These are phyloP conservation scores for Aspergillus glaucus DNA, from an alignment of 2,329 filamentous ascomycete species.

Conservation along the genomic window DNA sequence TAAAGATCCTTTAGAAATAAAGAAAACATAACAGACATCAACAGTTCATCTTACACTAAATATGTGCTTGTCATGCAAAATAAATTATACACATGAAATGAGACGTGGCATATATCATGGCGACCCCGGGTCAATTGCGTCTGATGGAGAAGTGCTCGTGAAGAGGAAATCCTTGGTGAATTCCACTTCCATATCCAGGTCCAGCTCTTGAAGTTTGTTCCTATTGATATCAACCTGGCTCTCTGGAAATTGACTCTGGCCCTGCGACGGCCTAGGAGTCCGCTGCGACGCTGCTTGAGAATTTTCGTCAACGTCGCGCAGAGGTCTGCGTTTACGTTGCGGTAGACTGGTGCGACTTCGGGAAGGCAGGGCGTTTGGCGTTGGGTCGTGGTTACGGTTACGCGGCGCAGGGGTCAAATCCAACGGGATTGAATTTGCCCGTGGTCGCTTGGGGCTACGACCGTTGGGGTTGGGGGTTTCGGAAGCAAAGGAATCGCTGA, in stretches of 20 bases:
- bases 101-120: neutral
- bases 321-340: constrained; percentile 14
- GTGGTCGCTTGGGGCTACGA: constrained; percentile 25
- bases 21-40: too few species aligned
- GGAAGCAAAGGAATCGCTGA: constrained; percentile 17
- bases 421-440: constrained; percentile 14
- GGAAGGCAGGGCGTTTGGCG: constrained; percentile 4
- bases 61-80: too few species aligned
- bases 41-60: neutral
- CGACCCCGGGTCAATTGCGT: constrained; percentile 10
- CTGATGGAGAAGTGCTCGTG: constrained; percentile 25
- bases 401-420: constrained; percentile 7
- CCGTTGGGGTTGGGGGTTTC: constrained; percentile 11
- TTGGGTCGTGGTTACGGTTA: constrained; percentile 3
- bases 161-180: constrained; percentile 32
- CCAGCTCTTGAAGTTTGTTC: constrained; percentile 21
- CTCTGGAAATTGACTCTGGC: constrained; percentile 6
- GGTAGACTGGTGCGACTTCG: constrained; percentile 2
- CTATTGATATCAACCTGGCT: constrained; percentile 11
- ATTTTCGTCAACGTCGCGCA: constrained; percentile 21
- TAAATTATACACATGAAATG: too few species aligned
- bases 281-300: constrained; percentile 17
- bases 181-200: constrained; percentile 29
- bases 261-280: constrained; percentile 8
- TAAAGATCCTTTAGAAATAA: too few species aligned